These are phyloP conservation scores for Aspergillus pseudoviridinutans DNA, from an alignment of 2,329 filamentous ascomycete genomes.

Conservation along the genomic window DNA sequence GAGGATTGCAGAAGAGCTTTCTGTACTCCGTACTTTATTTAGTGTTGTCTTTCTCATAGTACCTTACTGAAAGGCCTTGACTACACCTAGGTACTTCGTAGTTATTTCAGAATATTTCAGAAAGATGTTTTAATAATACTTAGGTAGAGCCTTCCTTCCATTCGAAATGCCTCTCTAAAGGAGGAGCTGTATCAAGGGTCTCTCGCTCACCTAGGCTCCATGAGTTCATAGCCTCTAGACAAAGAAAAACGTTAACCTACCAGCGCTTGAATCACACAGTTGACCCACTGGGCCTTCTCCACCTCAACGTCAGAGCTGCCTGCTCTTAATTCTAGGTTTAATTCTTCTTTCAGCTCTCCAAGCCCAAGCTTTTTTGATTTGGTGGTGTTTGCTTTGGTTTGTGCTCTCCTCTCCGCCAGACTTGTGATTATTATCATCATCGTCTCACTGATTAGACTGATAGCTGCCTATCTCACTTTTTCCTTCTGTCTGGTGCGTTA, in stretches of 20 bases:
- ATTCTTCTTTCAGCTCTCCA: neutral
- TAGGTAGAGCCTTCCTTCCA: neutral
- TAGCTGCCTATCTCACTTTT: neutral
- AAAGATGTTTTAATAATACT: neutral
- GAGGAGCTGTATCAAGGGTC: neutral
- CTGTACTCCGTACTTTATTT: neutral
- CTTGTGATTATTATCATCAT: neutral
- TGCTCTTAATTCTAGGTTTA: neutral
- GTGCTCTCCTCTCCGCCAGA: neutral
- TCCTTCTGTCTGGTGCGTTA: neutral
- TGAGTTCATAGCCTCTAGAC: neutral
- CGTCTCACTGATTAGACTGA: neutral
- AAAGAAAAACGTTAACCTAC: too few species aligned
- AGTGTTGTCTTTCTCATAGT: neutral
- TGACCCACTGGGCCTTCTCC: slow-evolving; percentile 8
- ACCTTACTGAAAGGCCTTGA: too few species aligned
- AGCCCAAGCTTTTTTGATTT: neutral
- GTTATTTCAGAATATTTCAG: neutral
- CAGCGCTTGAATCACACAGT: too few species aligned
- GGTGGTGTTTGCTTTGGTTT: neutral
- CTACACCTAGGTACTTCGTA: neutral
- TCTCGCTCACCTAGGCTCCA: too few species aligned
- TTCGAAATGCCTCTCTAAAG: too few species aligned
- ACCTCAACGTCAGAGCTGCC: slow-evolving; percentile 17
- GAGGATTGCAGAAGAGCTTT: neutral